phyloP scores from a whole-genome alignment of 805 yeast species.

The Wickerhamiella azyma region DNA sequence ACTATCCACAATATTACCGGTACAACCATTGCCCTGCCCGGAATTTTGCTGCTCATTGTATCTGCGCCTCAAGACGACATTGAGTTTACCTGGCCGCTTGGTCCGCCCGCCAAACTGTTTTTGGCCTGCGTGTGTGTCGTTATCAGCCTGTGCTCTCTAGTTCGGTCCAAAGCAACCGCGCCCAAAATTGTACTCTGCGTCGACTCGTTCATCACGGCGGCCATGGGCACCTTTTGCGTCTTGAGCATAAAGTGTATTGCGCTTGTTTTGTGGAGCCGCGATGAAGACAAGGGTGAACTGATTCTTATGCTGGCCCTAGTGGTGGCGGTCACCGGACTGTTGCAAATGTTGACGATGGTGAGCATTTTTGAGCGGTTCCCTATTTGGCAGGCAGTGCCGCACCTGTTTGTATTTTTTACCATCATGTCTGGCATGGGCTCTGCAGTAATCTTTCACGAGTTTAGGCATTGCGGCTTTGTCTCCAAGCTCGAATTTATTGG shows the following conservation, averaged over 20 bases:
- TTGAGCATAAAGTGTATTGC: slow-evolving; percentile 32
- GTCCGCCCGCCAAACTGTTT: neutral
- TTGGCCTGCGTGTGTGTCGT: neutral
- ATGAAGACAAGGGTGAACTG: neutral
- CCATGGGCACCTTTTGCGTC: slow-evolving; percentile 37
- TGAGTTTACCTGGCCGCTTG: slow-evolving; percentile 3
- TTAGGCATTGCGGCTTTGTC: slow-evolving; percentile 21
- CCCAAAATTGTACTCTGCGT: neutral
- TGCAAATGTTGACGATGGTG: slow-evolving; percentile 31
- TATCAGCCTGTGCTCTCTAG: neutral
- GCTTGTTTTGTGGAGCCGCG: slow-evolving; percentile 11
- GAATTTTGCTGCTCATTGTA: slow-evolving; percentile 32
- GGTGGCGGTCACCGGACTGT: slow-evolving; percentile 28
- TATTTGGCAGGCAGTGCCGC: slow-evolving; percentile 36
- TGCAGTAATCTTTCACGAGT: slow-evolving; percentile 31
- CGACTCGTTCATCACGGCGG: slow-evolving; percentile 20
- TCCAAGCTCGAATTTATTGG: slow-evolving; percentile 21
- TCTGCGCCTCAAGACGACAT: slow-evolving; percentile 21
- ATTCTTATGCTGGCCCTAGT: slow-evolving; percentile 23
- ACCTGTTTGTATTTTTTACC: slow-evolving; percentile 37
- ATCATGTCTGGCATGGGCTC: slow-evolving; percentile 33
- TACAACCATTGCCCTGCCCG: slow-evolving; percentile 29
- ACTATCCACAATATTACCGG: slow-evolving; percentile 28
- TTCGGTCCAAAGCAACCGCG: neutral
- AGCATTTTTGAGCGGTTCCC: slow-evolving; percentile 30